Percentiles rank a stretch among this genome's conserved stretches.
Evolutionary conservation across 805 yeast genomes (phyloP).

Genomic region (Brettanomyces nanus): DNA sequence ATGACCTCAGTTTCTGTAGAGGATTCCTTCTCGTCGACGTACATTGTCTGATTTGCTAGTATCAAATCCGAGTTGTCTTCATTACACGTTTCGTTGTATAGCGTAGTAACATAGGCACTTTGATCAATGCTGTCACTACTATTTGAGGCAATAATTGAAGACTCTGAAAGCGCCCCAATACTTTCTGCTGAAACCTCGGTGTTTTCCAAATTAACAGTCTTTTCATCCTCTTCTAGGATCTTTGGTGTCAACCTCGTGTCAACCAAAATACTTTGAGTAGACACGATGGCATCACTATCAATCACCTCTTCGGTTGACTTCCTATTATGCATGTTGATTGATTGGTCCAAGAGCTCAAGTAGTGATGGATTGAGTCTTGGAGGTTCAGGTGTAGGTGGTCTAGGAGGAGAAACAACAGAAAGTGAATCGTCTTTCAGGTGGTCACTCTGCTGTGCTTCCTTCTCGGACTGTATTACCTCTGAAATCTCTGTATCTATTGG

Average conservation of each 20-base stretch:
- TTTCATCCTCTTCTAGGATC: not conserved
- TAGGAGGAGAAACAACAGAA: slow-evolving; percentile 3
- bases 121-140: slow-evolving; percentile 12
- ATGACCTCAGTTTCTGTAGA: not conserved
- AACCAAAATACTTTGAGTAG: not conserved
- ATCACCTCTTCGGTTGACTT: slow-evolving; percentile 2
- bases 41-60: slow-evolving; percentile 20
- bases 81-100: slow-evolving; percentile 14
- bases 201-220: not conserved
- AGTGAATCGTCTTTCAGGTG: no score
- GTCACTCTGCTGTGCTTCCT: no score
- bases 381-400: slow-evolving; percentile 19
- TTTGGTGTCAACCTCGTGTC: not conserved
- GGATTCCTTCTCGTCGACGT: slow-evolving; percentile 10
- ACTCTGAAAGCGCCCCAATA: slow-evolving; percentile 19
- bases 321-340: slow-evolving; percentile 14
- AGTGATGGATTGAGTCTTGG: slow-evolving; percentile 17
- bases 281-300: not conserved
- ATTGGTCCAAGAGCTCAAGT: slow-evolving; percentile 13
- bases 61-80: slow-evolving; percentile 11
- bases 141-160: slow-evolving; percentile 16
- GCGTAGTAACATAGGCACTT: slow-evolving; percentile 20
- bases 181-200: slow-evolving; percentile 1
- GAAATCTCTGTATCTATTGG: not conserved
- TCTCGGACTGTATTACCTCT: not conserved